Conservation (phyloP, 2,329 filamentous ascomycete genomes). For the Ophiostoma ulmi region DNA sequence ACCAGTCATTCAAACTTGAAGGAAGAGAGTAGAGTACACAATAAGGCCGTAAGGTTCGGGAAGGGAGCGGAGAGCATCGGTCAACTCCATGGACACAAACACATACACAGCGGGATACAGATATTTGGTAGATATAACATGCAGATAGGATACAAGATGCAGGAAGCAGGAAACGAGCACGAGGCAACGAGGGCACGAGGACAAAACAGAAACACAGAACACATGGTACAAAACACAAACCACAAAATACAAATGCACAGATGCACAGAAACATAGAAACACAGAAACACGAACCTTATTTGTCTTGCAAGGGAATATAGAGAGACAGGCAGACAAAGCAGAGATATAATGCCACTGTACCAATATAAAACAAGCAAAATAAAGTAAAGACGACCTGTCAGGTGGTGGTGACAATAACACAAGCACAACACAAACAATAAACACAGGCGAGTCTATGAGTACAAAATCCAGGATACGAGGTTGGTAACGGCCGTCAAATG, state of each 20-base stretch:
- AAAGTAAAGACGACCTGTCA: slow-evolving; percentile 9
- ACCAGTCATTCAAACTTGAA: not conserved
- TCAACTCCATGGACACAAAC: slow-evolving; percentile 11
- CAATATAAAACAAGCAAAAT: not conserved
- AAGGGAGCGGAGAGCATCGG: slow-evolving; percentile 12
- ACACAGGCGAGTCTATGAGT: not conserved
- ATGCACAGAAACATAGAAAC: not conserved
- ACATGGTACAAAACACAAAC: too few relatives aligned
- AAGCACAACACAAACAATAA: not conserved
- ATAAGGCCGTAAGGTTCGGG: slow-evolving; percentile 25
- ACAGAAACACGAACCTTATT: not conserved
- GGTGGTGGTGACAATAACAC: not conserved
- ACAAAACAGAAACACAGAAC: not conserved
- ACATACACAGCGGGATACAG: not conserved
- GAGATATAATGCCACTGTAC: not conserved
- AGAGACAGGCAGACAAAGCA: slow-evolving; percentile 1
- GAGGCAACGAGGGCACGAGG: not conserved
- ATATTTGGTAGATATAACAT: not conserved
- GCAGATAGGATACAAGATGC: not conserved
- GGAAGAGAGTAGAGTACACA: not conserved
- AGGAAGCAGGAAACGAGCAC: not conserved
- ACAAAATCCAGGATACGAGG: slow-evolving; percentile 1
- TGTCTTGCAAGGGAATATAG: slow-evolving; percentile 6
- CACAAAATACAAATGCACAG: not conserved
- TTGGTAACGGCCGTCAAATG: slow-evolving; percentile 7